Base-by-base conservation (phyloP, 257 asterid genomes). In the Capsicum baccatum region DNA sequence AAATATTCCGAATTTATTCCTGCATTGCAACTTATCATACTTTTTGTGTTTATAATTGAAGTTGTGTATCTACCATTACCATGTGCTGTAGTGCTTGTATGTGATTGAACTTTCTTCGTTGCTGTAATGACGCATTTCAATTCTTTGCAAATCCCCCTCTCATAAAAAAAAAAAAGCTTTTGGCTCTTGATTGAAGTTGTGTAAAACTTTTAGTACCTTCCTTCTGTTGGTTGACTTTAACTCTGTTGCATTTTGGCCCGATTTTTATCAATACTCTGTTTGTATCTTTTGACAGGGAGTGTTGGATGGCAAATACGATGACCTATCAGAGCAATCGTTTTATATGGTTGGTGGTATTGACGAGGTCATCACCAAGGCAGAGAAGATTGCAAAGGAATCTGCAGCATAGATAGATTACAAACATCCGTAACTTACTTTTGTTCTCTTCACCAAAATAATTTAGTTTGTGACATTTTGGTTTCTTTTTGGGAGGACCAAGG, bases 291-390 rank as follows among this genome's bases (percentile, higher is more conserved):
- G 71, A 88, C 89, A 95, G 99, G 99, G 97, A 42, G 98, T 95
- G 7, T 88, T 95, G 96, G 99, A 95, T 56, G 99, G 99, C 33
- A 95, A 93, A 84, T 95, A 91, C 0, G 99, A 95, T 48, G 99
- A 95, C 87, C 97, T 95, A 69, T 44, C 99, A 14, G 99, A 96
- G 85, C 99, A 94, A 83, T 91, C 99, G 8, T 96, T 96, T 88
- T 96, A 96, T 89, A 93, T 96, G 99, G 98, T 96, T 87, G 99
- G 99, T 90, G 99, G 99, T 76, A 96, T 96, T 7, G 99, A 94
- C 0, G 98, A 96, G 90, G 99, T 96, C 84, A 89, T 93, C 59
- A 97, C 98, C 83, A 96, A 96, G 92, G 99, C 98, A 37, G 98
- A 96, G 92, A 96, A 92, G 98, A 96, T 96, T 80, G 95, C 98